These are phyloP conservation scores for Acanthamoeba lenticulata DNA, from an alignment of 208 protist species.

Conservation along the genomic window DNA sequence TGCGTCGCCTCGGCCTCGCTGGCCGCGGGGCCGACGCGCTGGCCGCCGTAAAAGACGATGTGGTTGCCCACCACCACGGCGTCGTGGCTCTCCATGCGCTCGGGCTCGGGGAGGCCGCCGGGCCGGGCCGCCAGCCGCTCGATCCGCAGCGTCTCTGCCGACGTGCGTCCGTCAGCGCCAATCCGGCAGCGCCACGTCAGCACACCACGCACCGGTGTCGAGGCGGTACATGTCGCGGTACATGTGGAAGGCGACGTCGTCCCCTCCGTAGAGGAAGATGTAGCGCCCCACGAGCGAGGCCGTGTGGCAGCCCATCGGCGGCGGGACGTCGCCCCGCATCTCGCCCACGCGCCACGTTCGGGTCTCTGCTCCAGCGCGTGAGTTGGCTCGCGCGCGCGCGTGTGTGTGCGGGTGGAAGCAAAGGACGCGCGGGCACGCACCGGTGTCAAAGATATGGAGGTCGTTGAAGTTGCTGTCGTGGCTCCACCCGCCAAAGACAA, in stretches of 20 bases:
- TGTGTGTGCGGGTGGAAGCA: background rate
- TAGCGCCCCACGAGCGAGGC: conserved; percentile 1
- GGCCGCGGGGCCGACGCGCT: too few relatives aligned
- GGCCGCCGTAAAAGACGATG: conserved; percentile 12
- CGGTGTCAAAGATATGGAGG: conserved; percentile 31
- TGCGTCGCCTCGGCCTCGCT: background rate
- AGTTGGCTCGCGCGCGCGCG: background rate
- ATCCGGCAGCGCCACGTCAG: too few relatives aligned
- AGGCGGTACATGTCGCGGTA: conserved; percentile 11
- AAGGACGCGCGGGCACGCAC: background rate
- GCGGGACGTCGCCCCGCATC: conserved; percentile 13
- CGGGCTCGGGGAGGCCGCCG: background rate
- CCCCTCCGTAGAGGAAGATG: background rate
- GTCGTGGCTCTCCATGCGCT: background rate
- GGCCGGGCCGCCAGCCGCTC: background rate
- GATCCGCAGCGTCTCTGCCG: background rate
- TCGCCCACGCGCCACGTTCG: background rate
- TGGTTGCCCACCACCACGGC: background rate
- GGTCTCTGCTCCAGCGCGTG: too few relatives aligned
- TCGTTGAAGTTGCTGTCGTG: conserved; percentile 18
- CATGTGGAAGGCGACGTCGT: background rate
- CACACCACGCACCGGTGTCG: background rate
- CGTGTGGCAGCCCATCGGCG: conserved; percentile 4
- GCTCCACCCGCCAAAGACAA: background rate
- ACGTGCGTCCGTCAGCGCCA: background rate